Evolutionary conservation across 768 basidiomycete genomes (phyloP).

Genomic region (Gymnopilus junonius): DNA sequence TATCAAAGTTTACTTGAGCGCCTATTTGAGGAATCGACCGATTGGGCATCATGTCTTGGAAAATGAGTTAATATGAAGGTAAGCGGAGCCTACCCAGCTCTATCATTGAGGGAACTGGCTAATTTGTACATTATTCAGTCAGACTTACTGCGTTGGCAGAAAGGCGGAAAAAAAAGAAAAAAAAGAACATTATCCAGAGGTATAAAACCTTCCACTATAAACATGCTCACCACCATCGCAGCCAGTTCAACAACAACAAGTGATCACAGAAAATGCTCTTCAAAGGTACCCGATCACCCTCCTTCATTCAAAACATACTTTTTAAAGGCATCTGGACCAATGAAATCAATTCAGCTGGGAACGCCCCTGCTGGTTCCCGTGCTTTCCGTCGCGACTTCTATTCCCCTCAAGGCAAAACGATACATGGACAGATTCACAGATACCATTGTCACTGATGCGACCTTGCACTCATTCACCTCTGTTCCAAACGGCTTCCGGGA

Average conservation of each 20-base stretch:
- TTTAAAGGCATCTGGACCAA: conserved; percentile 35
- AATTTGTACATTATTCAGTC: no score
- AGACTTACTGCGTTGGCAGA: no score
- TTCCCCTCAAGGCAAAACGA: conserved; percentile 27
- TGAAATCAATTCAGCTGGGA: conserved; percentile 14
- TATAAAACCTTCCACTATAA: no score
- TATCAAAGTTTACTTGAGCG: no score
- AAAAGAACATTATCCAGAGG: no score
- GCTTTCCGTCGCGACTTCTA: conserved; percentile 35
- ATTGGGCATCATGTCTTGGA: no score
- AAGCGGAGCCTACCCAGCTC: no score
- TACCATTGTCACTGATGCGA: conserved; percentile 32
- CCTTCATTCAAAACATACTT: background rate
- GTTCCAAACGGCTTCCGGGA: conserved; percentile 32
- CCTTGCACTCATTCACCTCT: conserved; percentile 30
- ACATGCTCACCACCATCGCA: background rate
- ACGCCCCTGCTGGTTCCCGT: conserved; percentile 25
- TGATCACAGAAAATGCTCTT: background rate
- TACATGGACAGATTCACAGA: conserved; percentile 35
- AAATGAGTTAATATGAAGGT: no score
- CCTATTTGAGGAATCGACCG: no score
- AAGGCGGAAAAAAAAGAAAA: no score
- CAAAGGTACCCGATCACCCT: background rate
- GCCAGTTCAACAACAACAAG: background rate
- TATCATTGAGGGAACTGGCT: no score